Conservation (phyloP, 192 early-diverging fungal species). For the Backusella westeae region DNA sequence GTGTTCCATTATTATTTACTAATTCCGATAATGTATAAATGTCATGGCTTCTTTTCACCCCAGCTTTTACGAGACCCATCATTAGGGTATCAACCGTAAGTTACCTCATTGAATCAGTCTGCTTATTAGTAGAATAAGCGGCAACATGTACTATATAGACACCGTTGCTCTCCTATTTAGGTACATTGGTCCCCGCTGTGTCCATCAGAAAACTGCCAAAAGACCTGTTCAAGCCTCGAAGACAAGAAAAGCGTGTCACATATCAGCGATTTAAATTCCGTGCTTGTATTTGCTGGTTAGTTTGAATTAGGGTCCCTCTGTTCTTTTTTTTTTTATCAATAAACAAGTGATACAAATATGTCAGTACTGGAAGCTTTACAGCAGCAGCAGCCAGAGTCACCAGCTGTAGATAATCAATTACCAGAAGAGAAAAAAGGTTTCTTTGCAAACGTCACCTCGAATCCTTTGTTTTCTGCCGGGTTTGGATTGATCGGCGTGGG, state of each 20-base stretch:
- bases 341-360: not conserved
- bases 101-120: too few species aligned
- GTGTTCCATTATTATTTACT: not conserved
- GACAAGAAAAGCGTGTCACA: not conserved
- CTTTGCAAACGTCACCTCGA: slow-evolving; percentile 47
- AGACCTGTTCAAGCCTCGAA: not conserved
- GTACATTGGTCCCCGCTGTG: too few species aligned
- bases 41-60: not conserved
- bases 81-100: not conserved
- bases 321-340: not conserved
- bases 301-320: not conserved
- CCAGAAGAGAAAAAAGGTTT: slow-evolving; percentile 10
- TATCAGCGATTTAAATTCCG: not conserved
- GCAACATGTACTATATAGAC: not conserved
- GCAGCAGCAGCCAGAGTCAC: not conserved
- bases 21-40: not conserved
- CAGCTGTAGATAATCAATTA: not conserved
- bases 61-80: not conserved
- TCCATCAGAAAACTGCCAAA: not conserved
- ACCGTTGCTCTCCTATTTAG: too few species aligned
- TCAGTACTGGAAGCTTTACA: not conserved
- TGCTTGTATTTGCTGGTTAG: not conserved
- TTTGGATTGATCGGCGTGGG: slow-evolving; percentile 90
- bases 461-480: slow-evolving; percentile 94
- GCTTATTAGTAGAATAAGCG: too few species aligned